These are phyloP conservation scores for Cladorrhinum sp. DNA, from an alignment of 2,329 filamentous ascomycete species.

Conservation along the genomic window DNA sequence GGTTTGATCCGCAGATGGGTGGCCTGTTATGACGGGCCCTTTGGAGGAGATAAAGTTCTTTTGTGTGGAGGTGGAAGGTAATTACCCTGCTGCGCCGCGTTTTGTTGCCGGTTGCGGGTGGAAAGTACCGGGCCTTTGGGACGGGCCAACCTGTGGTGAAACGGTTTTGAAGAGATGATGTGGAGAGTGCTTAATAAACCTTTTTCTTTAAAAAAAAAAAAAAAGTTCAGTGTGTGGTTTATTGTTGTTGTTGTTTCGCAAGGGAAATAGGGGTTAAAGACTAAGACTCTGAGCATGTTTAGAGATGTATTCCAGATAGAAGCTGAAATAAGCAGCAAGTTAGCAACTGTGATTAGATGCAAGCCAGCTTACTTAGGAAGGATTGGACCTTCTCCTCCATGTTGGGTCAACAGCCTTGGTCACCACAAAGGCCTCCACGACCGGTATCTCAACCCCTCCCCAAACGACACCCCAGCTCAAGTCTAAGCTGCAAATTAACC, in stretches of 20 bases:
- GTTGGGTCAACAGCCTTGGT: not conserved
- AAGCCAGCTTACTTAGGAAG: not conserved
- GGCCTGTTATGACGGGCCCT: not conserved
- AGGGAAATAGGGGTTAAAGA: too few relatives aligned
- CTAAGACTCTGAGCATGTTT: too few relatives aligned
- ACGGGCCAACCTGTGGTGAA: not conserved
- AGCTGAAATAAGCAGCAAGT: too few relatives aligned
- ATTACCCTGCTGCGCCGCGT: not conserved
- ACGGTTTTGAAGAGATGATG: not conserved
- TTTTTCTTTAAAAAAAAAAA: too few relatives aligned
- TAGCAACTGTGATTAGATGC: not conserved
- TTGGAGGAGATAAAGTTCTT: not conserved
- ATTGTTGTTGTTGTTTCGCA: too few relatives aligned
- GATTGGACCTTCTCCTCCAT: not conserved
- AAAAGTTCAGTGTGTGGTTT: too few relatives aligned
- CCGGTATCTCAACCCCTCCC: not conserved
- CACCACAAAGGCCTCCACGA: not conserved
- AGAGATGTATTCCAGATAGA: too few relatives aligned
- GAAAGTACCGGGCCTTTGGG: not conserved
- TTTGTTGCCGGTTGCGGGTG: not conserved
- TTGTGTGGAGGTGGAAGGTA: not conserved
- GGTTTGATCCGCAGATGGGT: not conserved
- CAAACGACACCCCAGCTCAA: not conserved
- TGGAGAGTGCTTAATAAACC: not conserved
- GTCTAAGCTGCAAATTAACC: not conserved